Conservation (phyloP, 1,139 yeast genomes). For the Arxiozyma slooffiae region DNA sequence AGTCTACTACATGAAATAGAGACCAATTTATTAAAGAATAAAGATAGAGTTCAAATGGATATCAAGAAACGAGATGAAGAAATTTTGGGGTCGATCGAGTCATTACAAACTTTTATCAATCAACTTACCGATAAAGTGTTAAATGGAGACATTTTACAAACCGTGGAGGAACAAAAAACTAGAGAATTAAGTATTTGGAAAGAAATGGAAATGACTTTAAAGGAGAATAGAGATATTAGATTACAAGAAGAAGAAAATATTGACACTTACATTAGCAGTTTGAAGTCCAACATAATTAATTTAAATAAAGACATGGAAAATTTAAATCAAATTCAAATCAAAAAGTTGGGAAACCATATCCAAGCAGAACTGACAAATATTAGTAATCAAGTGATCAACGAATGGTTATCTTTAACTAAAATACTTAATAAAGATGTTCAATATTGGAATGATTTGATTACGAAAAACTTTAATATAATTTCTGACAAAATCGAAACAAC, state of each 20-base stretch:
- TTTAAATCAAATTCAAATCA: background rate
- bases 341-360: constrained; percentile 1
- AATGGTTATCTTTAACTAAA: constrained; percentile 11
- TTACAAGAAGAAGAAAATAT: background rate
- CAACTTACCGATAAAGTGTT: background rate
- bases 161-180: background rate
- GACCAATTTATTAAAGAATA: background rate
- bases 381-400: constrained; percentile 8
- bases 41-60: background rate
- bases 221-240: background rate
- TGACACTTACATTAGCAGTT: background rate
- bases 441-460: constrained; percentile 11
- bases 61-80: background rate
- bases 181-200: background rate
- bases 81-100: background rate
- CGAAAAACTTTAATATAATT: constrained; percentile 9
- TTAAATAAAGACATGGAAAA: background rate
- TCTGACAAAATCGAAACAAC: constrained; percentile 11
- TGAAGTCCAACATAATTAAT: background rate
- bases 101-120: constrained; percentile 1
- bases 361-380: constrained; percentile 5
- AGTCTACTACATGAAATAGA: background rate
- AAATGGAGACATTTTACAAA: background rate
- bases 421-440: constrained; percentile 8
- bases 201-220: background rate